Evolutionary conservation across 352 stramenopile genomes (phyloP), one percentile per base, ranked within the genome.

Genomic region (Elongisporangium senticosum): DNA sequence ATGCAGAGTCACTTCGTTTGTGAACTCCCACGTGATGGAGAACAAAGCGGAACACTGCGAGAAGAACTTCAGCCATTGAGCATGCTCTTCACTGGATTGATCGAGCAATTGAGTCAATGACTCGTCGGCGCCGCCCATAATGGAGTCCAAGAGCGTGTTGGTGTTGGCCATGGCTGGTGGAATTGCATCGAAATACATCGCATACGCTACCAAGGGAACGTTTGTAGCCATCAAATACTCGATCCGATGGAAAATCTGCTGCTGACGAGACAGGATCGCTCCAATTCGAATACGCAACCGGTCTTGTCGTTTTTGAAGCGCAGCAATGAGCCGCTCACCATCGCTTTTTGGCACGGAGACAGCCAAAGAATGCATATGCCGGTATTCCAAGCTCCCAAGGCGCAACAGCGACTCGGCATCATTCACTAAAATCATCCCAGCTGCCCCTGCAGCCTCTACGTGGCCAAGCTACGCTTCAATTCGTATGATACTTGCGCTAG

Each of bases 391-490:
- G 0, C 58, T 65, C 15, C 68, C 66, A 8, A 81, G 63, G 0
- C 40, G 49, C 19, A 84, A 26, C 5, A 71, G 51, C 22, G 17
- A 21, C 6, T 79, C 61, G 26, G 79, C 63, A 2, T 61, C 63
- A 51, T 84, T 84, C 17, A 84, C 65, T 3, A 84, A 51, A 47
- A 81, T 21, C 69, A 84, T 79, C 28, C 40, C 61, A 17, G n/a
- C 3, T 5, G 56, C 61, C 22, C 59, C 56, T 11, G 55, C 22
- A 53, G 26, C 47, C 43, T 40, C 59, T 22, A 81, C 69, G 59
- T 68, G 33, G 11, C 33, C 10, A 43, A 43, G 33, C 33, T 43
- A 43, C 11, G 23, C 7, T 0, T 20, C 26, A 77, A 19, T 58
- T 61, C 50, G 24, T 51, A 6, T n/a, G 8, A 20, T 37, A 51